Evolutionary conservation across 108 stramenopile genomes (phyloP), one percentile per base, ranked within the genome.

Genomic region (Conticribra guillardii): DNA sequence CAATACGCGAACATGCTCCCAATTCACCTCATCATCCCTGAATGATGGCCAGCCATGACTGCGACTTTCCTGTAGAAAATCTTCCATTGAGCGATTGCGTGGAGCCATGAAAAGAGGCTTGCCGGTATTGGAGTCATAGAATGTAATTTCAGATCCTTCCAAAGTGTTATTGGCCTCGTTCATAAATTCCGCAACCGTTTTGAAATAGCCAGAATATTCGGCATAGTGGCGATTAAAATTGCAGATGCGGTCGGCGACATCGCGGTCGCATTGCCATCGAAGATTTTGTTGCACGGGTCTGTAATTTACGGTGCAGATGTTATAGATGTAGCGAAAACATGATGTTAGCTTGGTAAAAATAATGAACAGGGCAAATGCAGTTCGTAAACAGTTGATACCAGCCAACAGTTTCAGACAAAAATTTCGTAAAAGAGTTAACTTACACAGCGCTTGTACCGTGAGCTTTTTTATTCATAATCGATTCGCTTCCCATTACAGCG

Each of bases 221-320:
- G 96, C 96, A 61, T 88, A 96, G 82, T 89, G 89, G 7, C 89
- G 83, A 73, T 92, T 95, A 80, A 79, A 89, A 46, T 89, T 92
- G 69, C 90, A 93, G 48, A 94, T 94, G 8, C 85, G 70, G 76
- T 93, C 91, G 37, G 95, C 92, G 9, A 68, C 68, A 11, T 79
- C 66, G 17, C 48, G 31, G 76, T 93, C 87, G 52, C 86, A 88
- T 34, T 71, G 73, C 94, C 94, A 95, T 31, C 90, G 87, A 24
- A 95, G 65, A 60, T 85, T 62, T n/a, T 73, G 19, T 68, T 91
- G 89, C 9, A 88, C 86, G 14, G 86, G 86, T n/a, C n/a, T n/a
- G n/a, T n/a, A n/a, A n/a, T n/a, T n/a, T n/a, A n/a, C n/a, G n/a
- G n/a, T n/a, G 17, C 51, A 52, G 64, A 22, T 50, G 17, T 47